Evolutionary conservation across 2,329 filamentous ascomycete genomes (phyloP).

Genomic region (Colletotrichum graminicola): DNA sequence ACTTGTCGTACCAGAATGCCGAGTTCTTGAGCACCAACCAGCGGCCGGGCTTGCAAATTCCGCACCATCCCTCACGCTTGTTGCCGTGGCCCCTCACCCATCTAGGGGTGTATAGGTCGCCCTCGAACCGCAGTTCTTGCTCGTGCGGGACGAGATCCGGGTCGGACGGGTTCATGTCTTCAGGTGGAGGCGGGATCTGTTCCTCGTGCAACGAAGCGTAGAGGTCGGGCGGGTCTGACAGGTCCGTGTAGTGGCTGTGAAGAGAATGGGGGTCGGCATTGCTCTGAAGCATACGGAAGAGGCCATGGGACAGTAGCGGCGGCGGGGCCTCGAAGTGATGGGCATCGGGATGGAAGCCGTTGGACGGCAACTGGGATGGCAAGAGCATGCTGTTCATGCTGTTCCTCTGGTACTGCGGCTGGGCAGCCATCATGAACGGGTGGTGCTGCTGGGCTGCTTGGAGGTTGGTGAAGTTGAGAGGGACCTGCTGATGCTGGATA

Average conservation of each 20-base stretch:
- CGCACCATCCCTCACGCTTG: conserved; percentile 91
- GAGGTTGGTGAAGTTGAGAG: conserved; percentile 67
- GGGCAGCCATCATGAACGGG: conserved; percentile 67
- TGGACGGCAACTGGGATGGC: conserved; percentile 53
- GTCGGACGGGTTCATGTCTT: conserved; percentile 85
- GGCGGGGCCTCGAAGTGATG: conserved; percentile 71
- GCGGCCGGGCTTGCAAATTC: conserved; percentile 85
- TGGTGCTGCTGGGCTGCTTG: conserved; percentile 68
- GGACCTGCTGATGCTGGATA: conserved; percentile 60
- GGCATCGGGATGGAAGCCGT: conserved; percentile 61
- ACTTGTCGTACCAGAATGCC: conserved; percentile 94
- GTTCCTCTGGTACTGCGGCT: conserved; percentile 64
- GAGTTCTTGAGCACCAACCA: conserved; percentile 93
- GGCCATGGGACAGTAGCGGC: conserved; percentile 75
- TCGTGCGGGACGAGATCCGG: conserved; percentile 82
- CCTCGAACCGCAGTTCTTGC: conserved; percentile 82
- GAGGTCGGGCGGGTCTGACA: conserved; percentile 81
- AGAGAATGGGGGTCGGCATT: conserved; percentile 77
- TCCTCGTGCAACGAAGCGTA: conserved; percentile 82
- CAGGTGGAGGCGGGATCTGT: conserved; percentile 78
- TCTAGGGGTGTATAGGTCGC: conserved; percentile 84
- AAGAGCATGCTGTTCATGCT: conserved; percentile 74
- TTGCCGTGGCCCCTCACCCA: conserved; percentile 90
- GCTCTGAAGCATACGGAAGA: conserved; percentile 81
- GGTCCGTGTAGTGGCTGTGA: conserved; percentile 78